Evolutionary conservation across 768 basidiomycete species (phyloP), one percentile per base, ranked within the genome.

Genomic region (Dioszegia aurantiaca): DNA sequence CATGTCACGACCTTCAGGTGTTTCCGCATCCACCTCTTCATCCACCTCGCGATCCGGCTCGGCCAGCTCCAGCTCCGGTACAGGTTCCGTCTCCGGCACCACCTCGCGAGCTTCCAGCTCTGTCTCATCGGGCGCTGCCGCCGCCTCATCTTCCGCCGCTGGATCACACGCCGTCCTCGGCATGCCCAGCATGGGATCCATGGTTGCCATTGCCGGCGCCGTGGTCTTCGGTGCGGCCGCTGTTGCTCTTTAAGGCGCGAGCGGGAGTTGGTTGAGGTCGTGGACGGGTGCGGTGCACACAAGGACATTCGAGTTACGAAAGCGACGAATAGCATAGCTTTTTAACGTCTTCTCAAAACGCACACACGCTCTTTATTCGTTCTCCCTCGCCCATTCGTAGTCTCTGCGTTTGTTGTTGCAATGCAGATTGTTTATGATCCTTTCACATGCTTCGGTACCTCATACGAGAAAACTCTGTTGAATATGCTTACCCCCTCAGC

Each of bases 1-100:
- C 24, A 57, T 44, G 30, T 63, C 64, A 12, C 30, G 58, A 84
- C 83, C 6, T 11, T 55, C 54, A 4, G 28, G 27, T 14, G 39
- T 19, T 19, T 39, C 39, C 31, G 11, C 24, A 9, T 5, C 54
- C 11, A 16, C 28, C 30, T 43, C 54, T 12, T 30, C 42, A 5
- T 43, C 54, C 24, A 40, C 57, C 12, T 65, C 63, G 11, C 36
- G 47, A 11, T 21, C 47, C 17, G 55, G 54, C 28, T 37, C 53
- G 14, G 8, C 51, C 19, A 26, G 40, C 42, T 51, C 51, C 19
- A 26, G 40, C 42, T 51, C 51, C 1, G 59, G 26, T 9, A 16
- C 44, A 14, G 27, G n/a, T 2, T 14, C 47, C n/a, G 49, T 49
- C 37, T 10, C 23, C 17, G 31, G 27, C 31, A 30, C 51, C 19